Evolutionary conservation across 306 rosid genomes (phyloP).

Genomic region (Pterocarpus santalinus): DNA sequence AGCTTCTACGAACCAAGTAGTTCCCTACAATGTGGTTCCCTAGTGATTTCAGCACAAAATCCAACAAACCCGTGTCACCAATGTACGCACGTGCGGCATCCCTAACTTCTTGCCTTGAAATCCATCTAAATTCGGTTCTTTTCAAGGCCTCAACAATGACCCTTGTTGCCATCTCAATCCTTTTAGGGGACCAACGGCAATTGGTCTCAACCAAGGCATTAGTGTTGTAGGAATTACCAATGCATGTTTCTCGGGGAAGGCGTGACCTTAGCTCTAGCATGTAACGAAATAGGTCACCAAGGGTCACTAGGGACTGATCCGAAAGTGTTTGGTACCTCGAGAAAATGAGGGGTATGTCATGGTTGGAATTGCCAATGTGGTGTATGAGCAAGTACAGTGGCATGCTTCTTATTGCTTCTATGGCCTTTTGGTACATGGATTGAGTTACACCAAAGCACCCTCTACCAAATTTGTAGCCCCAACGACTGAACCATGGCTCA

Average conservation of each 20-base stretch:
- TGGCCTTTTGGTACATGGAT: constrained; percentile 73
- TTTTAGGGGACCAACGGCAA: constrained; percentile 86
- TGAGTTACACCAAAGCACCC: constrained; percentile 74
- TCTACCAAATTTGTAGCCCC: constrained; percentile 84
- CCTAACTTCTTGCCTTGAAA: constrained; percentile 88
- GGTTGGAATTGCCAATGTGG: constrained; percentile 57
- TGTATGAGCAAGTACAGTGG: constrained; percentile 66
- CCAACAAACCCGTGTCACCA: constrained; percentile 82
- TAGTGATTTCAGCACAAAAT: constrained; percentile 79
- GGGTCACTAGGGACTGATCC: constrained; percentile 71
- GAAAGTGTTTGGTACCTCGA: constrained; percentile 80
- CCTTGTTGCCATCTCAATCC: constrained; percentile 76
- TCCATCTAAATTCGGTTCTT: constrained; percentile 68
- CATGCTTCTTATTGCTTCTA: constrained; percentile 72
- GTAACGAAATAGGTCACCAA: constrained; percentile 72
- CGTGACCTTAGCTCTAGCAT: constrained; percentile 81
- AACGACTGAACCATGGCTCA: constrained; percentile 82
- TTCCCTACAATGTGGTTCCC: constrained; percentile 83
- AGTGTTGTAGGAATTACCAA: constrained; percentile 47
- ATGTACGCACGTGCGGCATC: constrained; percentile 79
- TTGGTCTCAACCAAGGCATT: constrained; percentile 55
- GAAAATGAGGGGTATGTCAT: constrained; percentile 63
- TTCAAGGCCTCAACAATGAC: constrained; percentile 76
- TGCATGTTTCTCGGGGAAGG: constrained; percentile 58
- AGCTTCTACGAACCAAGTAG: constrained; percentile 76